Conservation (phyloP, 306 rosid species). For the Vigna radiata region DNA sequence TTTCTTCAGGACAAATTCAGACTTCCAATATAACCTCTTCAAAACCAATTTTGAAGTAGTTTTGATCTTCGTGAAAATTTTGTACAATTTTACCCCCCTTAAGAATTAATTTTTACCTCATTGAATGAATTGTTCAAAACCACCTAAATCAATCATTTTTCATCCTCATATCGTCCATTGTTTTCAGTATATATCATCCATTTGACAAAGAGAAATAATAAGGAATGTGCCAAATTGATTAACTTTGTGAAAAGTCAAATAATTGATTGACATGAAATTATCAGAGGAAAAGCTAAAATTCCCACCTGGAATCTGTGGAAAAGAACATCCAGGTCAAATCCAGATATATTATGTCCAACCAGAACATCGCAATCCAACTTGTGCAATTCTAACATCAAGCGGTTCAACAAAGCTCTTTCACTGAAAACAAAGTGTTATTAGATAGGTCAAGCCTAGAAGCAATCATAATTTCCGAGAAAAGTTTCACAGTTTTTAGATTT, state of each 20-base stretch:
- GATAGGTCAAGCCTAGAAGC: conserved; percentile 45
- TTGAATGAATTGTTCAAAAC: conserved; percentile 25
- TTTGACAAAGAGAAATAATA: conserved; percentile 13
- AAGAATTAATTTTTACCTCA: conserved; percentile 23
- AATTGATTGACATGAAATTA: conserved; percentile 31
- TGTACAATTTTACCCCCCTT: conserved; percentile 3
- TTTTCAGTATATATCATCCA: conserved; percentile 5
- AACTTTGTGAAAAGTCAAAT: conserved; percentile 21
- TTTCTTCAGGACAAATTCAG: conserved; percentile 13
- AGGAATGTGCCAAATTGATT: conserved; percentile 20
- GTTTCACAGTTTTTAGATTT: not conserved
- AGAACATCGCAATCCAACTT: conserved; percentile 91
- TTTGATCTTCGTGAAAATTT: conserved; percentile 28
- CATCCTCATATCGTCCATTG: conserved; percentile 18
- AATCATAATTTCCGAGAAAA: conserved; percentile 31
- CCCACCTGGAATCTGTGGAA: conserved; percentile 95
- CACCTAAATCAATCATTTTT: conserved; percentile 35
- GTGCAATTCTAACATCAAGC: conserved; percentile 79
- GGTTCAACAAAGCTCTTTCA: conserved; percentile 88
- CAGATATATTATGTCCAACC: conserved; percentile 96
- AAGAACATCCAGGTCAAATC: conserved; percentile 93
- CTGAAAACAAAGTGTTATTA: conserved; percentile 57
- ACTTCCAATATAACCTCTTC: conserved; percentile 20
- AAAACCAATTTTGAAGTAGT: conserved; percentile 20
- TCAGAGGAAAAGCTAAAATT: conserved; percentile 8